Conservation (phyloP, 805 yeast genomes). For the Scheffersomyces ergatensis region DNA sequence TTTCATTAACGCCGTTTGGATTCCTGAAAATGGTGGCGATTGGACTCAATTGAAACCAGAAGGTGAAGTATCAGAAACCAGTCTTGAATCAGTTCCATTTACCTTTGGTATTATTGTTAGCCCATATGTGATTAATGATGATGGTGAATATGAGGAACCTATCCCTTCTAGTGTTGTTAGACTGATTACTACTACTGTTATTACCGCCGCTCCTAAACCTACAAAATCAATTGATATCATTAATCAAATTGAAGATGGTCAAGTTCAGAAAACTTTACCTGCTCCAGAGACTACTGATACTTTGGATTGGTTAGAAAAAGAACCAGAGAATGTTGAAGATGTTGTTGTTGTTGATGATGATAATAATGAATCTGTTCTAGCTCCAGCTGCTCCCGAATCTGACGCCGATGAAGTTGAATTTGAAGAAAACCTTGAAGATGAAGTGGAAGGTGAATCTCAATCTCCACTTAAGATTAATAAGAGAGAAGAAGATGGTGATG, state of each 20-base stretch:
- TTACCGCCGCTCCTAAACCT: conserved; percentile 19
- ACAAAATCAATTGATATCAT: conserved; percentile 18
- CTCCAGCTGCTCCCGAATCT: neutral
- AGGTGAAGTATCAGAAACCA: conserved; percentile 10
- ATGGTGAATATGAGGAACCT: conserved; percentile 20
- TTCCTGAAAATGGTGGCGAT: conserved; percentile 31
- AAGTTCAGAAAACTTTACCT: conserved; percentile 18
- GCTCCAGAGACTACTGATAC: neutral
- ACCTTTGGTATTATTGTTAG: conserved; percentile 34
- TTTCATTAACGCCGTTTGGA: conserved; percentile 7
- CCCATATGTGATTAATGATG: conserved; percentile 17
- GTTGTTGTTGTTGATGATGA: conserved; percentile 1
- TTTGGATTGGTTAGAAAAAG: neutral
- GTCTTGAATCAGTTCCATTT: conserved; percentile 27
- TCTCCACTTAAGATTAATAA: neutral
- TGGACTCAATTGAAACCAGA: conserved; percentile 33
- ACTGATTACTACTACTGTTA: conserved; percentile 9
- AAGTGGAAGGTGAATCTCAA: conserved; percentile 1
- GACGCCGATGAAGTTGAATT: neutral
- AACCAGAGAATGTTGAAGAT: conserved; percentile 1
- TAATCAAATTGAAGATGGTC: conserved; percentile 27
- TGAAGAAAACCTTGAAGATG: neutral
- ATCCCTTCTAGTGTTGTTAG: conserved; percentile 8
- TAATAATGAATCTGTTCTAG: neutral
- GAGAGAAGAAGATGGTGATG: conserved; percentile 5